These are phyloP conservation scores for Teunomyces barrocoloradensis DNA, from an alignment of 805 yeast genomes.

Conservation along the genomic window DNA sequence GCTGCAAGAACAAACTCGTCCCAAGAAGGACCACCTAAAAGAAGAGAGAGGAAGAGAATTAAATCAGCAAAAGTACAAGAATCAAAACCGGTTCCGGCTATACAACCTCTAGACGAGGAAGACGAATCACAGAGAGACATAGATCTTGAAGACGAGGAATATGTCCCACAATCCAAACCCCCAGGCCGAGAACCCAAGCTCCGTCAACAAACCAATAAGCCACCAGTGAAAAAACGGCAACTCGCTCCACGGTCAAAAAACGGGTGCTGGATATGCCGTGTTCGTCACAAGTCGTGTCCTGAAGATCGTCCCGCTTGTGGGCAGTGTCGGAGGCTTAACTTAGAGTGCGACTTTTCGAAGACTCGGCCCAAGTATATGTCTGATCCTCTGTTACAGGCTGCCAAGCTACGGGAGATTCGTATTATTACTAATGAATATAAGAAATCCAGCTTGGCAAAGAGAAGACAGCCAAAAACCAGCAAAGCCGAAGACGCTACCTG, in stretches of 20 bases:
- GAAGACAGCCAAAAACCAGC: constrained; percentile 3
- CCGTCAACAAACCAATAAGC: background rate
- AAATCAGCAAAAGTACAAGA: background rate
- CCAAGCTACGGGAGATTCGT: constrained; percentile 51
- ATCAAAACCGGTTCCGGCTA: background rate
- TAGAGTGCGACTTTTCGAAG: constrained; percentile 54
- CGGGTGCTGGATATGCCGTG: constrained; percentile 80
- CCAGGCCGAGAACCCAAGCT: background rate
- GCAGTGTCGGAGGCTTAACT: constrained; percentile 55
- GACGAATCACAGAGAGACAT: background rate
- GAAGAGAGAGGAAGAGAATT: background rate
- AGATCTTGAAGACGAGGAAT: background rate
- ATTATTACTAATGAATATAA: constrained; percentile 34
- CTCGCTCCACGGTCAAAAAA: constrained; percentile 39
- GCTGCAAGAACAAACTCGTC: background rate
- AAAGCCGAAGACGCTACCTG: background rate
- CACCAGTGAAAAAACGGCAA: background rate
- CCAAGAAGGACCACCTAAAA: background rate
- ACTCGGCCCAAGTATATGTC: constrained; percentile 56
- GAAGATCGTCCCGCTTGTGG: constrained; percentile 61
- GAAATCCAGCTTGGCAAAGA: constrained; percentile 14
- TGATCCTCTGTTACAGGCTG: constrained; percentile 37
- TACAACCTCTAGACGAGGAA: background rate
- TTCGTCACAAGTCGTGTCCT: constrained; percentile 70
- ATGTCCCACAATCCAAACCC: background rate